phyloP scores from a whole-genome alignment of 1,139 yeast species.

The Lodderomyces margitis region DNA sequence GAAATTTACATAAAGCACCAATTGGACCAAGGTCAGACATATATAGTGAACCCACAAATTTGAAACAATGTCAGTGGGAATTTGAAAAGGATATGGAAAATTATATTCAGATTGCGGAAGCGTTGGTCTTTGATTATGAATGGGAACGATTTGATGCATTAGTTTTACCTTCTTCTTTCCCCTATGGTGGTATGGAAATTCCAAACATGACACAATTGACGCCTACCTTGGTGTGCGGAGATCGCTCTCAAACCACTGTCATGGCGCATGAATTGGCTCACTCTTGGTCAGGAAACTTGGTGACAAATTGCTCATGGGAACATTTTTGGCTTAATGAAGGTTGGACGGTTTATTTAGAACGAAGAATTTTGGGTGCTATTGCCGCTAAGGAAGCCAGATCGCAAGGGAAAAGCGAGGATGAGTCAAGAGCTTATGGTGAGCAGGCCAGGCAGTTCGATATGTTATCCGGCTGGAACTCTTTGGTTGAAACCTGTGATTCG shows the following conservation, averaged over 20 bases:
- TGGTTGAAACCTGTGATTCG: constrained; percentile 22
- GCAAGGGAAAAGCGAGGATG: constrained; percentile 20
- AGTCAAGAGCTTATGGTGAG: constrained; percentile 23
- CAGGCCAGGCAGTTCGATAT: constrained; percentile 31
- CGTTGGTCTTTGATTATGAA: constrained; percentile 32
- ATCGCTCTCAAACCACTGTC: constrained; percentile 34
- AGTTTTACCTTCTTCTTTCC: constrained; percentile 35
- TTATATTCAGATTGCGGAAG: constrained; percentile 33
- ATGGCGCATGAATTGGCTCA: constrained; percentile 42
- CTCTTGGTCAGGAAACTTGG: constrained; percentile 40
- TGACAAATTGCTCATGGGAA: constrained; percentile 38
- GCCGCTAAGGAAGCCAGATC: constrained; percentile 26
- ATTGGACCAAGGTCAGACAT: constrained; percentile 38
- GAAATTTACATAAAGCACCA: constrained; percentile 27
- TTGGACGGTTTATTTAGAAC: constrained; percentile 39
- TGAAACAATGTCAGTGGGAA: constrained; percentile 34
- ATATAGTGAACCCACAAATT: constrained; percentile 27
- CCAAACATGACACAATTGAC: constrained; percentile 40
- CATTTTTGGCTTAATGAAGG: constrained; percentile 43
- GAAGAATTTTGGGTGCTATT: constrained; percentile 33
- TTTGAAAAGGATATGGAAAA: constrained; percentile 38
- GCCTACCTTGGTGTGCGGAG: constrained; percentile 35
- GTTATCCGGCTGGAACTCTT: constrained; percentile 31
- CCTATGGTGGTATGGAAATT: constrained; percentile 43
- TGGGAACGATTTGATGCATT: constrained; percentile 35